Base-by-base conservation (phyloP, 352 stramenopile species). In the Phytophthora cajani region DNA sequence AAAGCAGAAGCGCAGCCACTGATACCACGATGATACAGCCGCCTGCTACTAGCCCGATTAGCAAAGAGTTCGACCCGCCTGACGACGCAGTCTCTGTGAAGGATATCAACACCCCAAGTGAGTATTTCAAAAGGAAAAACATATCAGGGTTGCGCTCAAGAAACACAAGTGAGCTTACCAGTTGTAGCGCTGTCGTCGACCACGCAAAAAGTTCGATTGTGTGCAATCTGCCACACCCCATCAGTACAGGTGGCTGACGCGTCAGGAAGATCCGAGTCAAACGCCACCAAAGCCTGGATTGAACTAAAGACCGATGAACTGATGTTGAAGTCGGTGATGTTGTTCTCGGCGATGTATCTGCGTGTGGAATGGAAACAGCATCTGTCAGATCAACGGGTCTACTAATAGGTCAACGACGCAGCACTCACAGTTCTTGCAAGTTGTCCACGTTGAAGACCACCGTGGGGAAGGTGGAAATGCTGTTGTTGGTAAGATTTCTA, bases 401-500 rank as follows among this genome's bases (percentile, higher is more conserved):
- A 30, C 25, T 30, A 30, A 30, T 30, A 30, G 25, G 25, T 30
- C 25, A 30, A 30, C 25, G 1, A 30, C 4, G 25, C 25, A 30
- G 25, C 30, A 70, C 62, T 55, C 44, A 81, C 64, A 83, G 33
- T 23, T 75, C 53, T 47, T 78, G 62, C 21, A 81, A 62, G 32
- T 71, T 72, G 32, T 74, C 64, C 19, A 79, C 58, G 49, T 81
- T 81, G 40, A 81, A 81, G 33, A 81, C 63, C 11, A 74, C 60
- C 0, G 70, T 71, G 9, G 74, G 74, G 16, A 81, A 77, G 2
- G 55, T 63, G 27, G 74, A 67, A 7, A 81, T 69, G 11, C 62
- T 72, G 63, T 81, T 81, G 52, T 77, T 72, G 11, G 74, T 74
- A 6, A 81, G 33, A 38, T 81, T 81, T 17, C 74, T 81, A 38